Conservation (phyloP, 2,329 filamentous ascomycete species). For the Nigrospora osmanthi region DNA sequence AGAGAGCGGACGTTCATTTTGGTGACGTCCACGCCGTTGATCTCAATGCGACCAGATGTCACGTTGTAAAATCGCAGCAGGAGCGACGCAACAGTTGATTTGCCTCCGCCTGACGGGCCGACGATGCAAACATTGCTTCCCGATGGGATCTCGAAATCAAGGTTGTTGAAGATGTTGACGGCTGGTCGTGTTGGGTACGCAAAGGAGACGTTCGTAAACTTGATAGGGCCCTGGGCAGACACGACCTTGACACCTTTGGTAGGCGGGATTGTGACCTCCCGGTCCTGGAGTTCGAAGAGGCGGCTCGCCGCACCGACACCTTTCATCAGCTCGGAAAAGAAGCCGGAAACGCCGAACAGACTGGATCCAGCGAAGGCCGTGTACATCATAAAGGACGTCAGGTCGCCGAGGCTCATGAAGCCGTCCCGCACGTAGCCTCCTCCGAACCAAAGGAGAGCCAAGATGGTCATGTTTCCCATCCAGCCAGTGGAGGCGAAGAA, state of each 20-base stretch:
- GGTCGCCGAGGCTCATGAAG: slow-evolving; percentile 79
- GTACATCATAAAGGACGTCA: slow-evolving; percentile 98
- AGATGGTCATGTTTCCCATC: slow-evolving; percentile 92
- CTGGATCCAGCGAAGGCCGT: slow-evolving; percentile 80
- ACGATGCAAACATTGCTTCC: slow-evolving; percentile 96
- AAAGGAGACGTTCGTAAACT: slow-evolving; percentile 79
- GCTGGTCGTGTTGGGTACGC: slow-evolving; percentile 91
- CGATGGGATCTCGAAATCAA: slow-evolving; percentile 86
- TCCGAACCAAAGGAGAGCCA: slow-evolving; percentile 83
- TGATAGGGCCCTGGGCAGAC: slow-evolving; percentile 82
- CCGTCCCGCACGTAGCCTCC: slow-evolving; percentile 84
- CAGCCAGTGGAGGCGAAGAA: slow-evolving; percentile 87
- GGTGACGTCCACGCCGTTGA: slow-evolving; percentile 77
- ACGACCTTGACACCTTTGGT: slow-evolving; percentile 73
- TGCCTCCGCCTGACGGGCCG: slow-evolving; percentile 90
- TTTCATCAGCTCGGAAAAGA: slow-evolving; percentile 99
- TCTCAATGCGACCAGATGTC: slow-evolving; percentile 66
- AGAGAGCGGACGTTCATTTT: slow-evolving; percentile 90
- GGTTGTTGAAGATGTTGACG: slow-evolving; percentile 80
- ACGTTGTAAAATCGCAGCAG: slow-evolving; percentile 88
- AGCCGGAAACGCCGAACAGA: slow-evolving; percentile 87
- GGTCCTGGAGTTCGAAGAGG: slow-evolving; percentile 91
- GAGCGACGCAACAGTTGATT: slow-evolving; percentile 90
- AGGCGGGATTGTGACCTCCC: slow-evolving; percentile 76
- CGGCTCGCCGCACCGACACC: slow-evolving; percentile 94